Conservation (phyloP, 305 asterid genomes). For the Solanum hybrid region DNA sequence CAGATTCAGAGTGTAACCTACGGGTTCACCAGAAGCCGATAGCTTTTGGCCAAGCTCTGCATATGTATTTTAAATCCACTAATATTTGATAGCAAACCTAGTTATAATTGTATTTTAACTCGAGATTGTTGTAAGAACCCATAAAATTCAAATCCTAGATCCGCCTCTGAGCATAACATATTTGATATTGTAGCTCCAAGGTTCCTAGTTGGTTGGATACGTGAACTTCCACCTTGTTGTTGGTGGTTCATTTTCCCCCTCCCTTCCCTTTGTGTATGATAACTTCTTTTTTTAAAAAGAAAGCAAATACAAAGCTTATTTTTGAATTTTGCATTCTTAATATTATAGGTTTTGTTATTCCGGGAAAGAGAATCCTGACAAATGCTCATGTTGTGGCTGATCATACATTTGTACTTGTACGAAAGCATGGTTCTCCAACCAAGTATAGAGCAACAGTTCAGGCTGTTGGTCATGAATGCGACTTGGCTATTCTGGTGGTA, state of each 20-base stretch:
- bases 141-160: background rate
- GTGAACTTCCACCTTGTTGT: background rate
- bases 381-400: slow-evolving; percentile 99
- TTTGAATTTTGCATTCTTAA: background rate
- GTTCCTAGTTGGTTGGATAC: background rate
- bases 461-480: slow-evolving; percentile 95
- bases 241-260: background rate
- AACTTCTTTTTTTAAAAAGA: background rate
- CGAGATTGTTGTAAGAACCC: background rate
- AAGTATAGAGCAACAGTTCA: slow-evolving; percentile 74
- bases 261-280: background rate
- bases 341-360: slow-evolving; percentile 60
- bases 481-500: slow-evolving; percentile 80
- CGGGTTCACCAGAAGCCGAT: background rate
- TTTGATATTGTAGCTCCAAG: background rate
- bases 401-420: slow-evolving; percentile 83
- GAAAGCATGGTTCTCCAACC: slow-evolving; percentile 89
- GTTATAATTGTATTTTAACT: background rate
- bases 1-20: background rate
- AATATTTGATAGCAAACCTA: background rate
- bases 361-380: slow-evolving; percentile 74
- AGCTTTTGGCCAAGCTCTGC: background rate
- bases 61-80: background rate
- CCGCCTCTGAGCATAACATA: background rate
- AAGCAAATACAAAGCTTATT: background rate